Base-by-base conservation (phyloP, 176 grass and related monocot genomes). In the Thalia dealbata region DNA sequence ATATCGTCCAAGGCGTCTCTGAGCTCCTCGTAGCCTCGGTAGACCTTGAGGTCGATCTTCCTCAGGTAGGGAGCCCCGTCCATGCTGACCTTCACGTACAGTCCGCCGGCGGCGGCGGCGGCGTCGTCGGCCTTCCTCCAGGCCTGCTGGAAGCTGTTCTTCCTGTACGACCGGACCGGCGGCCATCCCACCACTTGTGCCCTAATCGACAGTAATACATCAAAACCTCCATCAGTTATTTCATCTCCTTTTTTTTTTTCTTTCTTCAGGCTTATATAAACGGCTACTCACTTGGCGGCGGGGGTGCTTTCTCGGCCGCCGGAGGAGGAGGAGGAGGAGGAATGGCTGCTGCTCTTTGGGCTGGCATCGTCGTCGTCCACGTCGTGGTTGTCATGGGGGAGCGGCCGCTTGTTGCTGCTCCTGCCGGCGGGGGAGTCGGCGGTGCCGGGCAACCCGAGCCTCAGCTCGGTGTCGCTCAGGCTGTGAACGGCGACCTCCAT, bases 31-130 rank as follows among this genome's bases (percentile, higher is more conserved):
- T 96, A 92, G 16, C 86, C 89, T 60, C 78, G 84, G 78, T 88
- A 90, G 72, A 90, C 75, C 73, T 76, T 79, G 67, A 96, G 92
- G 73, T 96, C 89, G 48, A 92, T 86, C 82, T 96, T 92, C 52
- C 92, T 87, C 74, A 92, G 79, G 81, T 92, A 90, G 7, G 89
- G 92, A 43, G 87, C 92, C 14, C 92, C 92, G 65, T 96, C 92
- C 92, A 92, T 96, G 87, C 92, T 96, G 43, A 96, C 89, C 73
- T 96, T 96, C 70, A 92, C 84, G 3, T 78, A 92, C 51, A 86
- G 42, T 14, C 82, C 87, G 50, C 66, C 87, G 0, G 14, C 48
- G 61, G 82, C 51, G 0, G 51, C 51, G 15, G 21, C 58, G 8
- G 58, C 58, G 7, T 61, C 56, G 7, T 61, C 56, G 7, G 13